Conservation (phyloP, 73 alveolate genomes). For the Stentor roeselii region DNA sequence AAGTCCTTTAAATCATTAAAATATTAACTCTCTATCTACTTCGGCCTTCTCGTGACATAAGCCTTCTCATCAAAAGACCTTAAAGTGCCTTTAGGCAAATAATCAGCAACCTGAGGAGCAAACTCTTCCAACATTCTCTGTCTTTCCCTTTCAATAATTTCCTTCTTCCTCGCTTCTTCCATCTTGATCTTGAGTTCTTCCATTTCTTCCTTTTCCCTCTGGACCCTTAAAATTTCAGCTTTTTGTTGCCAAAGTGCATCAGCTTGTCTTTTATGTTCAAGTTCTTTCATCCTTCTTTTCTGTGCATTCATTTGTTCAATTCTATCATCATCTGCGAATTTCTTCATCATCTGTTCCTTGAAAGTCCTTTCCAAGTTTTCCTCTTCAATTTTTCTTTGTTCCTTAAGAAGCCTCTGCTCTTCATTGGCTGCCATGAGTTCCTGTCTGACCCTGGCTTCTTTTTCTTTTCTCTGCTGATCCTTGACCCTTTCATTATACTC, state of each 20-base stretch:
- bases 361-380: slow-evolving; percentile 75
- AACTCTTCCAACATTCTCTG: slow-evolving; percentile 73
- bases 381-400: slow-evolving; percentile 68
- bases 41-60: background rate
- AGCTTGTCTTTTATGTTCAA: slow-evolving; percentile 77
- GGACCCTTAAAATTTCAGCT: slow-evolving; percentile 59
- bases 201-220: slow-evolving; percentile 67
- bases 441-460: slow-evolving; percentile 60
- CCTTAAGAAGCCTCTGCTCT: slow-evolving; percentile 70
- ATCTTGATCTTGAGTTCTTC: slow-evolving; percentile 58
- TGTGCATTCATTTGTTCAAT: slow-evolving; percentile 74
- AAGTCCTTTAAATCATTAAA: too few species aligned
- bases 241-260: slow-evolving; percentile 79
- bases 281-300: slow-evolving; percentile 79
- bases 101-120: slow-evolving; percentile 54
- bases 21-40: background rate
- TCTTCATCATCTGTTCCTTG: slow-evolving; percentile 66
- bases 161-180: slow-evolving; percentile 66
- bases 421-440: slow-evolving; percentile 73
- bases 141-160: slow-evolving; percentile 70
- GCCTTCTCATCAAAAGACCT: background rate
- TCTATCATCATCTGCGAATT: slow-evolving; percentile 82
- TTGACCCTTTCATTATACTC: slow-evolving; percentile 68
- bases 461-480: slow-evolving; percentile 69
- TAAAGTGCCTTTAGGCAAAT: slow-evolving; percentile 63